Evolutionary conservation across 2,329 filamentous ascomycete genomes (phyloP).

Genomic region (Raffaelea ambrosiae): DNA sequence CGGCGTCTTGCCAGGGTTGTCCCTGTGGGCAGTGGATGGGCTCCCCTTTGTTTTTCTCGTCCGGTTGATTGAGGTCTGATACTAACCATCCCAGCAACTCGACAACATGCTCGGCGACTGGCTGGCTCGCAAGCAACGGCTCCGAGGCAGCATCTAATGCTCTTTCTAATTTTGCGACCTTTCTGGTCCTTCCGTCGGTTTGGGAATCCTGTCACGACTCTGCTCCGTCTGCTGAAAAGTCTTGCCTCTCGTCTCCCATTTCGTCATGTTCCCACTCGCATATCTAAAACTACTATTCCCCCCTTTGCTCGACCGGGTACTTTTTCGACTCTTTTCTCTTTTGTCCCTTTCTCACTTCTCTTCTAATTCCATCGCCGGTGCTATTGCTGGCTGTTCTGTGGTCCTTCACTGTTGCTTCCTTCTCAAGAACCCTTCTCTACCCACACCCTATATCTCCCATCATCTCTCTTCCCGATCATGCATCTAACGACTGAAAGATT

Average conservation of each 20-base stretch:
- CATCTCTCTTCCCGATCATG: no score
- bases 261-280: neutral
- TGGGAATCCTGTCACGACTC: no score
- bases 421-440: no score
- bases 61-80: constrained; percentile 7
- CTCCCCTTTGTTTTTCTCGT: neutral
- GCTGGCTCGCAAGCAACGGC: constrained; percentile 62
- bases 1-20: no score
- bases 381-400: neutral
- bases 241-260: no score
- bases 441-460: no score
- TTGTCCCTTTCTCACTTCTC: neutral
- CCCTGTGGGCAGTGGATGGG: neutral
- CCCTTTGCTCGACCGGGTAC: neutral
- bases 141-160: constrained; percentile 40
- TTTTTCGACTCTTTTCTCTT: neutral
- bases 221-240: no score
- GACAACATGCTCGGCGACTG: constrained; percentile 81
- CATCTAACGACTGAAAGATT: neutral
- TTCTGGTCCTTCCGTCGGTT: no score
- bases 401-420: neutral
- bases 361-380: neutral
- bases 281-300: no score
- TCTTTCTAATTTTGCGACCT: no score
- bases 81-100: constrained; percentile 49